A percentile compares a stretch with the other conserved stretches of the same genome.
phyloP scores from a whole-genome alignment of 2,329 filamentous ascomycete genomes.

The Emergomyces orientalis region DNA sequence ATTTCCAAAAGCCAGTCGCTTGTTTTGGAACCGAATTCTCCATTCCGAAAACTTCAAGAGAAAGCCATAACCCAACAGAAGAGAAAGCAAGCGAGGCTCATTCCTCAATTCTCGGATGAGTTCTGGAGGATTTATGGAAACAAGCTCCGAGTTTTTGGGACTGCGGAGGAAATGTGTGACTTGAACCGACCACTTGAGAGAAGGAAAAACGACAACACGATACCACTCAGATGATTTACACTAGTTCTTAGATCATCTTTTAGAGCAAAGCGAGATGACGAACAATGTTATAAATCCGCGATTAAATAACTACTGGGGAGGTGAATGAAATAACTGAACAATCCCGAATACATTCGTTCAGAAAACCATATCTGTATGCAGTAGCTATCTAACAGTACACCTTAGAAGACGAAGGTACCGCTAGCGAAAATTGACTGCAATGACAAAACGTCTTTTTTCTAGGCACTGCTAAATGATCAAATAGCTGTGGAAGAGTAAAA shows the following conservation, averaged over 20 bases:
- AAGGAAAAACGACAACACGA: background rate
- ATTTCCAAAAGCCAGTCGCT: background rate
- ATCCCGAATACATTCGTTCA: background rate
- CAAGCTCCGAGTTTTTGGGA: slow-evolving; percentile 52
- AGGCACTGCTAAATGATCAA: slow-evolving; percentile 89
- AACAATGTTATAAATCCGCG: background rate
- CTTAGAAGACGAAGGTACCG: slow-evolving; percentile 74
- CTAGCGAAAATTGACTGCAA: slow-evolving; percentile 97
- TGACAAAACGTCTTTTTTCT: slow-evolving; percentile 50
- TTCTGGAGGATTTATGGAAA: slow-evolving; percentile 54
- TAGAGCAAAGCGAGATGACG: background rate
- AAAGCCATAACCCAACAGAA: slow-evolving; percentile 20
- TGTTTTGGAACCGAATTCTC: background rate
- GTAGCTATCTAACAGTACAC: slow-evolving; percentile 95
- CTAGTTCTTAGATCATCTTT: background rate
- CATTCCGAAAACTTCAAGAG: slow-evolving; percentile 2
- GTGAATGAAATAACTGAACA: background rate
- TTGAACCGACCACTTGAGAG: slow-evolving; percentile 13
- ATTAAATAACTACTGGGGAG: background rate
- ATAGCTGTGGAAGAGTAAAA: slow-evolving; percentile 57
- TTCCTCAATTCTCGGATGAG: slow-evolving; percentile 43
- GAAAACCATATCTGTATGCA: slow-evolving; percentile 57
- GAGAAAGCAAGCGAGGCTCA: slow-evolving; percentile 33
- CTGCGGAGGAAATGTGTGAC: slow-evolving; percentile 42
- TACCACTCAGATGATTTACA: background rate